phyloP scores from a whole-genome alignment of 2,329 filamentous ascomycete genomes.

The Kalmusia sp. region DNA sequence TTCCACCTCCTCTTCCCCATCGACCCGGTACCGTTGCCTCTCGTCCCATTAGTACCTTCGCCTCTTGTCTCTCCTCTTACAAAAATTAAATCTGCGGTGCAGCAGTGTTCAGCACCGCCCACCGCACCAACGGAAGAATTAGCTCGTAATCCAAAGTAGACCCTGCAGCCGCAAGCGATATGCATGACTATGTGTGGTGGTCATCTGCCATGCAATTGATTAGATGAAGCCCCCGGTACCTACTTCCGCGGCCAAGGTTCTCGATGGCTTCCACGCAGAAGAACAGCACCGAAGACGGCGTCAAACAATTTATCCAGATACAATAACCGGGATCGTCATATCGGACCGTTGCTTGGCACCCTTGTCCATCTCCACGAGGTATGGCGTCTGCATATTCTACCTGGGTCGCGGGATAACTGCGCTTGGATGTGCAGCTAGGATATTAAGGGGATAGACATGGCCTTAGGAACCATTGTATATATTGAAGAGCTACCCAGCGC shows the following conservation, averaged over 20 bases:
- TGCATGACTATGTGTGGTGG: conserved; percentile 3
- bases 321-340: conserved; percentile 39
- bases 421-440: conserved; percentile 16
- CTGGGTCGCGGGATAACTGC: conserved; percentile 7
- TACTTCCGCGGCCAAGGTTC: conserved; percentile 16
- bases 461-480: conserved; percentile 17
- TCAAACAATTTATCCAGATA: conserved; percentile 37
- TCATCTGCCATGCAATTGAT: conserved; percentile 13
- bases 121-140: conserved; percentile 34
- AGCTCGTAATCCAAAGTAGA: conserved; percentile 6
- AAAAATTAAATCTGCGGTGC: background rate
- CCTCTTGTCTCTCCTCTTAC: no score
- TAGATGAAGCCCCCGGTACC: conserved; percentile 1
- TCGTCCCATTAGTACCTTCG: conserved; percentile 1
- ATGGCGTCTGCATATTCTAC: conserved; percentile 1
- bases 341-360: conserved; percentile 24
- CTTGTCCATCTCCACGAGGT: conserved; percentile 2
- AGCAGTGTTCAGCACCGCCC: background rate
- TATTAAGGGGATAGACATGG: conserved; percentile 27
- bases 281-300: conserved; percentile 4
- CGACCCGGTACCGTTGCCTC: conserved; percentile 36
- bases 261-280: conserved; percentile 19
- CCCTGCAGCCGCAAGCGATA: conserved; percentile 2
- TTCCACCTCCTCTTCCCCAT: conserved; percentile 22
- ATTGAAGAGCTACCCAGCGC: conserved; percentile 9